Base-by-base conservation (phyloP, 148 eudicot species). In the Heliamphora exappendiculata region DNA sequence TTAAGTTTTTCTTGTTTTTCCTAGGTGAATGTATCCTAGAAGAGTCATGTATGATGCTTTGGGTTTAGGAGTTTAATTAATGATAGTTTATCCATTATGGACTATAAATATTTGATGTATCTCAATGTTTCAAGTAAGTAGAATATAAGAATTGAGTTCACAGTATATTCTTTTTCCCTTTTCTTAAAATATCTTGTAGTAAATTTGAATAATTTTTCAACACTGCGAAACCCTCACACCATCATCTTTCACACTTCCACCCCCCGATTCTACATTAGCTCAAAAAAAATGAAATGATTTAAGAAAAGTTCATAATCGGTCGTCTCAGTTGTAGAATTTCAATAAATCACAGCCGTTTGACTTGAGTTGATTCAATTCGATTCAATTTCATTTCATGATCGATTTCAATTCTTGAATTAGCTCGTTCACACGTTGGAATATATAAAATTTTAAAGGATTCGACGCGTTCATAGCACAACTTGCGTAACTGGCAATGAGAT, bases 161-260 rank as follows among this genome's bases (percentile, higher is more conserved):
- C n/a, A n/a, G n/a, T n/a, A n/a, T n/a, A n/a, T n/a, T n/a, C n/a
- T n/a, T n/a, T n/a, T n/a, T n/a, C n/a, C n/a, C n/a, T n/a, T n/a
- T n/a, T n/a, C n/a, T n/a, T n/a, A n/a, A n/a, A n/a, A n/a, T n/a
- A n/a, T n/a, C n/a, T n/a, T n/a, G n/a, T n/a, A n/a, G n/a, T n/a
- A n/a, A n/a, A n/a, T n/a, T n/a, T n/a, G n/a, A n/a, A n/a, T n/a
- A n/a, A n/a, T n/a, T n/a, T n/a, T n/a, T n/a, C n/a, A n/a, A n/a
- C 88, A 82, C 76, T 85, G 70, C n/a, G 88, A 83, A 53, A 87
- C 90, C 58, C 69, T 83, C 74, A 75, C 51, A 17, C 71, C 34
- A 12, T 83, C 85, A 14, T 74, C 86, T n/a, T n/a, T n/a, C 12
- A 39, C 14, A 63, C 4, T 75, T 5, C 28, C 85, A 31, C 64